Evolutionary conservation across 2,329 filamentous ascomycete species (phyloP), one percentile per base, ranked within the genome.

Genomic region (Colletotrichum lentis): DNA sequence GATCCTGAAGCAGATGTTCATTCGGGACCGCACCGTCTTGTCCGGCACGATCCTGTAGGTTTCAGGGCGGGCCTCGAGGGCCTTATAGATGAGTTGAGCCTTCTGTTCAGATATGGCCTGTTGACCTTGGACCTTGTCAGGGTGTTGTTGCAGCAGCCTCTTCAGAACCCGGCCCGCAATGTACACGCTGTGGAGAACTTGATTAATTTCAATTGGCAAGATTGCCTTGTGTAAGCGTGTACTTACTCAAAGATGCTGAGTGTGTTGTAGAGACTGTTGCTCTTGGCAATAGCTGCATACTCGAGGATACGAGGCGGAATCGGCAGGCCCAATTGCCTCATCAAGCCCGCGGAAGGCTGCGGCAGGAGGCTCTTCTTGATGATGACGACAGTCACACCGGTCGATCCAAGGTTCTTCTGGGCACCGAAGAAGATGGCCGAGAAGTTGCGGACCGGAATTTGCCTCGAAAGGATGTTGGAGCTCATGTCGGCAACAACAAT

Each of bases 251-350:
- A 97, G 75, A 98, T 97, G 74, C 93, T 94, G 12, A 98, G 83
- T 0, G 95, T 98, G 80, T 98, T 98, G 83, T 98, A 98, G 35
- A 98, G 85, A 73, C 91, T 96, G 82, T 97, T 96, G 82, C 96
- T 96, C 84, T 96, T 96, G 47, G 92, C 90, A 72, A 96, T 91
- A 0, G 88, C 93, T 70, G 93, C 90, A 76, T 95, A 98, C 71
- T 92, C 88, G 55, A 98, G 82, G 50, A 97, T 87, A 20, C 2
- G 95, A 93, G 95, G 94, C 0, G 90, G 89, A 47, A 96, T 86
- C 1, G 92, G 88, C n/a, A 97, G 82, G 22, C 87, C 88, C 11
- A 97, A 86, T 68, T 89, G 84, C 67, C 94, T 86, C 75, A 97
- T 82, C 55, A 97, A 82, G 5, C 85, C 81, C 1, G 91, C 82